Conservation (phyloP, 208 protist species). For the Trypanosoma platydactyli region DNA sequence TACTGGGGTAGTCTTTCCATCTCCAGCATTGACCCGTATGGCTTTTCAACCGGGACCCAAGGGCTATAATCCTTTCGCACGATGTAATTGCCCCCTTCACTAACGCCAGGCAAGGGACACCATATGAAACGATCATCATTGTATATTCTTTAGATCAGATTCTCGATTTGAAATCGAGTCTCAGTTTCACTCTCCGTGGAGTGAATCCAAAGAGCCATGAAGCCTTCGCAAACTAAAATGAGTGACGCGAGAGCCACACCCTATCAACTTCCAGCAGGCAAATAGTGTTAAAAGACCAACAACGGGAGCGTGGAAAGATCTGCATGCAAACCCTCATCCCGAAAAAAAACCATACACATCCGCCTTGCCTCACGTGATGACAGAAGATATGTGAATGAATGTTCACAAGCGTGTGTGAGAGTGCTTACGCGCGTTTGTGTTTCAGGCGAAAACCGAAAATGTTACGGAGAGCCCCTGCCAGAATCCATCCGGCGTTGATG, state of each 20-base stretch:
- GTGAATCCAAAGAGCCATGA: conserved; percentile 8
- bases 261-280: not conserved
- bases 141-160: conserved; percentile 3
- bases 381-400: no score
- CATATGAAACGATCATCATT: conserved; percentile 17
- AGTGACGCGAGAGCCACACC: not conserved
- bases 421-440: no score
- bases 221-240: not conserved
- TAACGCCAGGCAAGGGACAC: conserved; percentile 2
- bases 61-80: conserved; percentile 8
- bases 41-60: not conserved
- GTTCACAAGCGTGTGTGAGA: no score
- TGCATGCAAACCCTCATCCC: not conserved
- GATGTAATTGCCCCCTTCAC: not conserved
- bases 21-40: conserved; percentile 26
- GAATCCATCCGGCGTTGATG: not conserved
- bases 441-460: no score
- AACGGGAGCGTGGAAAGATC: not conserved
- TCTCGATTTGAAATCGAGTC: not conserved
- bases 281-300: no score
- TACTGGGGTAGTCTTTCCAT: conserved; percentile 53
- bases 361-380: no score
- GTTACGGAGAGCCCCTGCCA: not conserved
- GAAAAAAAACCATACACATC: not conserved
- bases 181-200: conserved; percentile 1